phyloP scores from a whole-genome alignment of 2,329 filamentous ascomycete species.

The Venturia oleaginea region DNA sequence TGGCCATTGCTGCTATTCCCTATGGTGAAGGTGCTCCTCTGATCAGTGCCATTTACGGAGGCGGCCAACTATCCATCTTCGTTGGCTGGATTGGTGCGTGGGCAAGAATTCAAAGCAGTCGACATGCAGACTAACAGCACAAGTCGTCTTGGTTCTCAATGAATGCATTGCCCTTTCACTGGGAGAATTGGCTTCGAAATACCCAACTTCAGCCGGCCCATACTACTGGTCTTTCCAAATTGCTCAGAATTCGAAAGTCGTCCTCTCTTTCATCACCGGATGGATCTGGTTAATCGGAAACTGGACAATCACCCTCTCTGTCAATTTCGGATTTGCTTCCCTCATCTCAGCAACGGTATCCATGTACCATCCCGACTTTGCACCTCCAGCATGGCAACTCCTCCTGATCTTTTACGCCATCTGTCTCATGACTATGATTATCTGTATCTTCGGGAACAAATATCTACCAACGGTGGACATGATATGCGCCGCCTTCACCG shows the following conservation, averaged over 20 bases:
- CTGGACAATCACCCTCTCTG: slow-evolving; percentile 55
- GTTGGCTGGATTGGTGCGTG: slow-evolving; percentile 12
- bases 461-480: slow-evolving; percentile 54
- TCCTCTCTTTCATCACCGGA: slow-evolving; percentile 60
- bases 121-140: neutral
- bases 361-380: slow-evolving; percentile 38
- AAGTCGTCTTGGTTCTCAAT: slow-evolving; percentile 8
- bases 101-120: neutral
- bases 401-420: slow-evolving; percentile 63
- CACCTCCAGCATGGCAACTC: slow-evolving; percentile 47
- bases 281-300: slow-evolving; percentile 67
- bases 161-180: slow-evolving; percentile 53
- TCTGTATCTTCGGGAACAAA: slow-evolving; percentile 58
- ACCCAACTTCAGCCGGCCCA: slow-evolving; percentile 58
- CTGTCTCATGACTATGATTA: slow-evolving; percentile 53
- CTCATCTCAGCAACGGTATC: slow-evolving; percentile 48
- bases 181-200: slow-evolving; percentile 62
- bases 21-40: slow-evolving; percentile 37
- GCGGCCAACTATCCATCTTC: slow-evolving; percentile 11
- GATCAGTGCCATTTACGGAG: slow-evolving; percentile 12
- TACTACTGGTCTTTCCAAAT: slow-evolving; percentile 55
- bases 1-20: slow-evolving; percentile 66
- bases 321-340: slow-evolving; percentile 59
- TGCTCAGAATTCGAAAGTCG: slow-evolving; percentile 17
- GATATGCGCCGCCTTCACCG: slow-evolving; percentile 55